These are phyloP conservation scores for Trypanosomatidae sp. DNA, from an alignment of 208 protist species.

Conservation along the genomic window DNA sequence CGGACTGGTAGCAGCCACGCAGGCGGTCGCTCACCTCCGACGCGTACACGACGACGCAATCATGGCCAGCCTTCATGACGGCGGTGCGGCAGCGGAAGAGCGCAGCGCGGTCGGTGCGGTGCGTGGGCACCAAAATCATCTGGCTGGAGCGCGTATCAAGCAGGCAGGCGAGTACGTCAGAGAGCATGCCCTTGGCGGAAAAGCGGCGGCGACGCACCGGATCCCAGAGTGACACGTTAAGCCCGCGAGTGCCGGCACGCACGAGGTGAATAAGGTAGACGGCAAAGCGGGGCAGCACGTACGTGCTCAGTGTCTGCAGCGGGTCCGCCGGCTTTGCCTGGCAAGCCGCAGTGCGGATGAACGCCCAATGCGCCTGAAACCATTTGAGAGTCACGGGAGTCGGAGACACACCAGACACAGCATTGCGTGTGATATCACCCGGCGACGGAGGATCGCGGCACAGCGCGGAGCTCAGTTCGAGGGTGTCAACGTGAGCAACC, in stretches of 20 bases:
- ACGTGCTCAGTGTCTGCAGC: constrained; percentile 38
- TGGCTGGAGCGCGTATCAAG: constrained; percentile 48
- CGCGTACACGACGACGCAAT: constrained; percentile 68
- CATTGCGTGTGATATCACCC: constrained; percentile 21
- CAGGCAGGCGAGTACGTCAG: constrained; percentile 75
- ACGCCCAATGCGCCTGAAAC: constrained; percentile 62
- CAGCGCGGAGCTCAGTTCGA: constrained; percentile 45
- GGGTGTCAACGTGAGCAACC: constrained; percentile 59
- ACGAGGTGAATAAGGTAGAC: constrained; percentile 89
- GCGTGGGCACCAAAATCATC: constrained; percentile 85
- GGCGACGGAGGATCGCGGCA: constrained; percentile 28
- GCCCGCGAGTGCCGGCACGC: constrained; percentile 57
- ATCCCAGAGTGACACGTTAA: constrained; percentile 74
- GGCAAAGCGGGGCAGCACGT: constrained; percentile 54
- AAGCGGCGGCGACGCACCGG: constrained; percentile 49
- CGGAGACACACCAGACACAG: constrained; percentile 12
- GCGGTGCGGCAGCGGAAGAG: constrained; percentile 80
- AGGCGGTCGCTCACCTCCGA: constrained; percentile 65
- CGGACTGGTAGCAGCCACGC: constrained; percentile 66
- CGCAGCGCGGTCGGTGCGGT: constrained; percentile 75
- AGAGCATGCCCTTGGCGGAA: constrained; percentile 80
- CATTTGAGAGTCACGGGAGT: constrained; percentile 32
- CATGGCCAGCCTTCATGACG: constrained; percentile 50
- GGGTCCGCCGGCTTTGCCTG: constrained; percentile 48
- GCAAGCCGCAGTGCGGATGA: constrained; percentile 71